These are phyloP conservation scores for Diaporthe sp. DNA, from an alignment of 2,329 filamentous ascomycete genomes.

Conservation along the genomic window DNA sequence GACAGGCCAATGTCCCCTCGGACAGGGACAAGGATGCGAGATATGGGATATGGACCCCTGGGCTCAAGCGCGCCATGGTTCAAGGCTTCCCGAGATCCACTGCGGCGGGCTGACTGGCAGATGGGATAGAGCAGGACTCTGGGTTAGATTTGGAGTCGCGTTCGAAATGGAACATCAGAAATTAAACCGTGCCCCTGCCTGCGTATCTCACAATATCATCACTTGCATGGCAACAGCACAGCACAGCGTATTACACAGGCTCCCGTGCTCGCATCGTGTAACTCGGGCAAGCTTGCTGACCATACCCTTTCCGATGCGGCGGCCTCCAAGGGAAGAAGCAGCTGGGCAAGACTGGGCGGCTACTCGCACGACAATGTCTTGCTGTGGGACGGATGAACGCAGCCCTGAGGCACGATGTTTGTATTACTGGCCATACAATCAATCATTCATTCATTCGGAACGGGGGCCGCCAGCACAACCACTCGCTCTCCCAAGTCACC, in stretches of 20 bases:
- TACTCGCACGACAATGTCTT: conserved; percentile 15
- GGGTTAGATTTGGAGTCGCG: conserved; percentile 30
- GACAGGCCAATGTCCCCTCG: conserved; percentile 24
- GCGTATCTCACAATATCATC: conserved; percentile 17
- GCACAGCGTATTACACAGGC: neutral
- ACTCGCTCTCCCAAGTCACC: neutral
- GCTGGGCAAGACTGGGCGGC: conserved; percentile 1
- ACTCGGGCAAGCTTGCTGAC: conserved; percentile 5
- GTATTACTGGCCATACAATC: conserved; percentile 10
- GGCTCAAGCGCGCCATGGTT: conserved; percentile 2
- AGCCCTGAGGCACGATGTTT: conserved; percentile 11
- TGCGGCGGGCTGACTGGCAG: conserved; percentile 10
- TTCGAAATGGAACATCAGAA: conserved; percentile 30
- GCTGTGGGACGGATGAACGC: conserved; percentile 5
- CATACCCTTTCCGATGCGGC: conserved; percentile 3
- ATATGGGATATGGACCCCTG: neutral
- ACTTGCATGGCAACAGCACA: neutral
- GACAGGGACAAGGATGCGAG: conserved; percentile 1
- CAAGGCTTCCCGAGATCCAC: conserved; percentile 22
- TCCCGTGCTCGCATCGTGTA: conserved; percentile 12
- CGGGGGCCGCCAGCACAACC: neutral
- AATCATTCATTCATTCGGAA: neutral
- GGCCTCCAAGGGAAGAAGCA: conserved; percentile 21
- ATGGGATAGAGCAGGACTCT: conserved; percentile 19
- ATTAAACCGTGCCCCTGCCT: conserved; percentile 33